A percentile compares a stretch with the other conserved stretches of the same genome.
Conservation (phyloP, 805 yeast genomes). For the Kodamaea neixiangensis region DNA sequence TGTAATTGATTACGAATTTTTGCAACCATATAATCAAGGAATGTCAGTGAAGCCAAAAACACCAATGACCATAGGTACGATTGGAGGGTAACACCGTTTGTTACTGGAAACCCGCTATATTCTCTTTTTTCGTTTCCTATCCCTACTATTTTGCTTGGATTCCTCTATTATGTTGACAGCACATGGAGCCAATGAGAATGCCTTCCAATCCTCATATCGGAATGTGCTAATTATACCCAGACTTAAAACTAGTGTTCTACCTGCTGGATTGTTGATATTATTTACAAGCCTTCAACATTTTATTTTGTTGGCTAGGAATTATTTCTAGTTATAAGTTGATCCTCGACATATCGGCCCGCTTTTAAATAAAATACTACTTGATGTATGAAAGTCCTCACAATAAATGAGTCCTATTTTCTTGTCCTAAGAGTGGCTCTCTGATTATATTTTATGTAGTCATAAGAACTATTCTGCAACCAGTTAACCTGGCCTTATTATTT, state of each 20-base stretch:
- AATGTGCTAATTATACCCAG: background rate
- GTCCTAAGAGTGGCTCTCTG: background rate
- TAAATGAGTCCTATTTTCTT: background rate
- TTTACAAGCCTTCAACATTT: background rate
- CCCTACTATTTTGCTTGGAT: too few species aligned
- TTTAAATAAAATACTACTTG: background rate
- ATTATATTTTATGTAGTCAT: too few species aligned
- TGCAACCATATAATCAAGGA: background rate
- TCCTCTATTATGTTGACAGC: background rate
- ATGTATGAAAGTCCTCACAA: background rate
- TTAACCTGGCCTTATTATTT: background rate
- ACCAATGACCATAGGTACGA: too few species aligned
- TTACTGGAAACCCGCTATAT: too few species aligned
- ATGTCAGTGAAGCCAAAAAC: too few species aligned
- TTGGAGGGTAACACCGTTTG: too few species aligned
- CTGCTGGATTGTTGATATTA: background rate
- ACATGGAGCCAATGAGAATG: background rate
- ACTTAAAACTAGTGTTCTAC: background rate
- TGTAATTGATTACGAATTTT: background rate
- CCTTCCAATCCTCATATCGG: background rate
- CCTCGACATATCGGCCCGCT: background rate
- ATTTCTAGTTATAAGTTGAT: background rate
- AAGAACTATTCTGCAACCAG: too few species aligned
- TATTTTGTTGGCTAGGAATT: background rate
- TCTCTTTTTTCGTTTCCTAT: too few species aligned